phyloP scores from a whole-genome alignment of 129 eudicot species.

The Oenanthe sinensis region DNA sequence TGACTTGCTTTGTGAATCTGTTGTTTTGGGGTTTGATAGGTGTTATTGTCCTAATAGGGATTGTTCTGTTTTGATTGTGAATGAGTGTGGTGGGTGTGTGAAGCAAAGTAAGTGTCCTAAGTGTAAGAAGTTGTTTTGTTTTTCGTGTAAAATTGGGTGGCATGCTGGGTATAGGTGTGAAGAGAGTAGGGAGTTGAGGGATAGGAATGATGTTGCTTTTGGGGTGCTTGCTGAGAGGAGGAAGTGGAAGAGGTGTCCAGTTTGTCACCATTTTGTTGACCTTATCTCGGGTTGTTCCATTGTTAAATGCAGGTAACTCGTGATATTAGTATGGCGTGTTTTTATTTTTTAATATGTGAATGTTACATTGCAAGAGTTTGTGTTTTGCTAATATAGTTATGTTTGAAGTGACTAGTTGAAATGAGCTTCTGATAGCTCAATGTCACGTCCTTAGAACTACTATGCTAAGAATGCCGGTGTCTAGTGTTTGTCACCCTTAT shows the following conservation, averaged over 20 bases:
- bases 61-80: conserved; percentile 53
- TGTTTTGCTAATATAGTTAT: neutral
- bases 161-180: conserved; percentile 69
- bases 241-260: conserved; percentile 70
- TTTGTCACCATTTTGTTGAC: conserved; percentile 56
- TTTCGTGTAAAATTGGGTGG: conserved; percentile 50
- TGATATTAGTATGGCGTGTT: neutral
- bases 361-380: neutral
- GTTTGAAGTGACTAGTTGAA: neutral
- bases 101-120: conserved; percentile 41
- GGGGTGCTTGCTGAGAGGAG: conserved; percentile 54
- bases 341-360: neutral
- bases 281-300: conserved; percentile 49
- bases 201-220: conserved; percentile 49
- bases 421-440: neutral
- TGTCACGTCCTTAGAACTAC: neutral
- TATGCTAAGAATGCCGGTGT: neutral
- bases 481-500: too few species aligned
- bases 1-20: conserved; percentile 46
- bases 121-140: conserved; percentile 52
- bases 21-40: conserved; percentile 34
- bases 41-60: conserved; percentile 58
- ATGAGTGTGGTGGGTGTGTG: conserved; percentile 59
- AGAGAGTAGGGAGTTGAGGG: conserved; percentile 55
- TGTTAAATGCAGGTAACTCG: conserved; percentile 51